phyloP scores from a whole-genome alignment of 2,329 filamentous ascomycete species.

The Endothia cerciana region DNA sequence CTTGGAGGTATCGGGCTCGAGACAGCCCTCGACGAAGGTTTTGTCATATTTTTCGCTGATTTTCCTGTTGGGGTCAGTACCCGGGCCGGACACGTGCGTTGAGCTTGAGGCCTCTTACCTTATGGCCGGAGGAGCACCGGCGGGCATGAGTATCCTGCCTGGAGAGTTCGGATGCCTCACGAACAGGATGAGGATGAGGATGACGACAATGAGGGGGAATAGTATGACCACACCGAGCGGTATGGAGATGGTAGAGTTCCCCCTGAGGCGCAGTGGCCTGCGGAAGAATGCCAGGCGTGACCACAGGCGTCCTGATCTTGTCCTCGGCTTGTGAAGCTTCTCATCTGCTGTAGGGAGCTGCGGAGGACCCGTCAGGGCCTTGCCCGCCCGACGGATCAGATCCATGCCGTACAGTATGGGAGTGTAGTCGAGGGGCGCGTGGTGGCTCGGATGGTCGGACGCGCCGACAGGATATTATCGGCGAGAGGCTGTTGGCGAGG shows the following conservation, averaged over 20 bases:
- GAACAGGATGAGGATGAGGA: conserved; percentile 88
- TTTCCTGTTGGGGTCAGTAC: conserved; percentile 61
- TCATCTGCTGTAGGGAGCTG: conserved; percentile 57
- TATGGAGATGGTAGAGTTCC: conserved; percentile 90
- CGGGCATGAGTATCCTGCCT: conserved; percentile 82
- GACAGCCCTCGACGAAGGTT: conserved; percentile 90
- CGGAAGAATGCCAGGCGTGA: conserved; percentile 77
- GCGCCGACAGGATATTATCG: conserved; percentile 11
- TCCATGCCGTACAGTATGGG: conserved; percentile 50
- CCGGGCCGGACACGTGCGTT: not conserved
- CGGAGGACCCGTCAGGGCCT: conserved; percentile 48
- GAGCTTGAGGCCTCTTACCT: conserved; percentile 61
- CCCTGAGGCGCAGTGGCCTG: conserved; percentile 83
- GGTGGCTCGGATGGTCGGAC: conserved; percentile 2
- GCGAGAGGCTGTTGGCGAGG: not conserved
- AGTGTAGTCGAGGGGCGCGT: conserved; percentile 25
- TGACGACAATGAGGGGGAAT: conserved; percentile 88
- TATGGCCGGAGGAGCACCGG: conserved; percentile 85
- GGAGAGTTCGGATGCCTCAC: conserved; percentile 84
- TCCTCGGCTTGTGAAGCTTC: conserved; percentile 40
- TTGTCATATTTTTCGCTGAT: conserved; percentile 98
- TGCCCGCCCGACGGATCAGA: conserved; percentile 59
- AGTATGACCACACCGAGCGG: conserved; percentile 90
- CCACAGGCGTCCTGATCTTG: conserved; percentile 40
- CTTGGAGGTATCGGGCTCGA: conserved; percentile 75